Percentiles rank a stretch among this genome's conserved stretches.
These are phyloP conservation scores for Rhynchosporium agropyri DNA, from an alignment of 2,329 filamentous ascomycete species.

Conservation along the genomic window DNA sequence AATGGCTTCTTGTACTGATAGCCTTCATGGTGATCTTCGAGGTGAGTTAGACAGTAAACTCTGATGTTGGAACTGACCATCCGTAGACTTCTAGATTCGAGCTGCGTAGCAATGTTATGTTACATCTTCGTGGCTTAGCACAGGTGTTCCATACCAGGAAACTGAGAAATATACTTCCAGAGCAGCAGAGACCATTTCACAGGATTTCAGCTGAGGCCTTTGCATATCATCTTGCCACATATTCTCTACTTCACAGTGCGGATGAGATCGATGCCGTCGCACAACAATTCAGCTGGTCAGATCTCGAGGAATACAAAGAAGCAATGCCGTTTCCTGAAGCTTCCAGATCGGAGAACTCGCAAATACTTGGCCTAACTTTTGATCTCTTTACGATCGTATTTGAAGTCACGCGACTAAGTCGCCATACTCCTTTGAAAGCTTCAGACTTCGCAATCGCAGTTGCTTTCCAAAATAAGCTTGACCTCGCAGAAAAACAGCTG, in stretches of 20 bases:
- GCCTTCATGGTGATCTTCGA: slow-evolving; percentile 10
- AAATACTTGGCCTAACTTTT: not conserved
- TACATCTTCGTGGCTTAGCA: slow-evolving; percentile 6
- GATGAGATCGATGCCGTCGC: slow-evolving; percentile 5
- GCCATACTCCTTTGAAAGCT: not conserved
- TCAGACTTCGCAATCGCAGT: not conserved
- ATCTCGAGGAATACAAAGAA: not conserved
- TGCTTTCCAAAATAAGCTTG: not conserved
- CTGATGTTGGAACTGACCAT: not conserved
- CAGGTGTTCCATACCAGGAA: slow-evolving; percentile 6
- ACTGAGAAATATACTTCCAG: not conserved
- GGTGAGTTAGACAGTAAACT: not conserved
- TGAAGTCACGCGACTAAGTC: slow-evolving; percentile 7
- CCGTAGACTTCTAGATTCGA: slow-evolving; percentile 3
- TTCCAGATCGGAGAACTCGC: slow-evolving; percentile 4
- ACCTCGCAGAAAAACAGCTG: not conserved
- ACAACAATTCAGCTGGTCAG: slow-evolving; percentile 1
- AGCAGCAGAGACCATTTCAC: slow-evolving; percentile 1
- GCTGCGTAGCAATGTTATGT: slow-evolving; percentile 5
- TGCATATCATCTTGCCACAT: slow-evolving; percentile 9
- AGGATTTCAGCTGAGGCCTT: slow-evolving; percentile 7
- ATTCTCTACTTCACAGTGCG: slow-evolving; percentile 2
- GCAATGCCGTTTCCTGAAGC: slow-evolving; percentile 7
- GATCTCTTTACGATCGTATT: not conserved
- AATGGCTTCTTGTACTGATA: slow-evolving; percentile 9